Percentiles rank a stretch among this genome's conserved stretches.
Conservation (phyloP, 345 rosid genomes). For the Capsella bursapastoris region DNA sequence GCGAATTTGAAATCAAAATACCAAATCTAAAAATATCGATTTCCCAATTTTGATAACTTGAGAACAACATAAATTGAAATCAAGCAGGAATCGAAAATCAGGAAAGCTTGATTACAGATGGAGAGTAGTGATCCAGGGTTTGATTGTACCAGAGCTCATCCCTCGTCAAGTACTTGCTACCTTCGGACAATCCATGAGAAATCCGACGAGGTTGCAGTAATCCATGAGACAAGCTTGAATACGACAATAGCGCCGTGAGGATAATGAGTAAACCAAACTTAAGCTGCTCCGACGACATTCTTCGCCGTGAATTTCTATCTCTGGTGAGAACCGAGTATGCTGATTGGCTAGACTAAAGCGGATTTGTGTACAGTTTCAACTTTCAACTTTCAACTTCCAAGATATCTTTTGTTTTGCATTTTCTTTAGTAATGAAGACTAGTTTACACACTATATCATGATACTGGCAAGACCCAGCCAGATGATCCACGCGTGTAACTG, state of each 20-base stretch:
- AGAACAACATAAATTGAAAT: background rate
- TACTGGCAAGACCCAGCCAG: too few relatives aligned
- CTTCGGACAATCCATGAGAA: slow-evolving; percentile 46
- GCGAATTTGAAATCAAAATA: slow-evolving; percentile 1
- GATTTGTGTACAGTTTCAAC: too few relatives aligned
- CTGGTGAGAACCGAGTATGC: background rate
- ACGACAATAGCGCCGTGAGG: slow-evolving; percentile 14
- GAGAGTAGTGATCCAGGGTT: slow-evolving; percentile 88
- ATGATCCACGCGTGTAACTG: background rate
- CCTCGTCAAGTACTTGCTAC: slow-evolving; percentile 63
- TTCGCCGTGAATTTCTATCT: slow-evolving; percentile 32
- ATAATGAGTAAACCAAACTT: slow-evolving; percentile 13
- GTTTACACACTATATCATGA: too few relatives aligned
- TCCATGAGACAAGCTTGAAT: slow-evolving; percentile 46
- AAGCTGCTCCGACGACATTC: slow-evolving; percentile 38
- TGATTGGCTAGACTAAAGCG: too few relatives aligned
- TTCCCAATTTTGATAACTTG: background rate
- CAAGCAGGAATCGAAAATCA: slow-evolving; percentile 7
- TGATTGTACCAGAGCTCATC: slow-evolving; percentile 81
- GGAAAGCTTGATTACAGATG: slow-evolving; percentile 53
- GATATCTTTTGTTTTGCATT: too few relatives aligned
- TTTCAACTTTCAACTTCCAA: too few relatives aligned
- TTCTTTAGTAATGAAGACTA: too few relatives aligned
- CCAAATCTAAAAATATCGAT: background rate
- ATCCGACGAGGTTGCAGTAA: slow-evolving; percentile 48